Evolutionary conservation across 192 early-diverging fungal species (phyloP).

Genomic region (Backusella australiensis): DNA sequence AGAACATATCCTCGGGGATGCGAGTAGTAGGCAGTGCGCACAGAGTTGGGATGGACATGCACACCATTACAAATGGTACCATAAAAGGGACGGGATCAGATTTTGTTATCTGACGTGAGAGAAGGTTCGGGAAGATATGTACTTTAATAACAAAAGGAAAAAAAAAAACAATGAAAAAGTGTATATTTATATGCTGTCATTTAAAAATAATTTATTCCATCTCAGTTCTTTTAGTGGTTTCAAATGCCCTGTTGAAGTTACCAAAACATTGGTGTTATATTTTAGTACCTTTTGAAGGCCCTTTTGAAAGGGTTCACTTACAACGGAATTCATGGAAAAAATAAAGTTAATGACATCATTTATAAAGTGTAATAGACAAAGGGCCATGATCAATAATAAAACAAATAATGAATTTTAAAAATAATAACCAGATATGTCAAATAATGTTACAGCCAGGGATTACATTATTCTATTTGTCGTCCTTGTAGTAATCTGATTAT

Average conservation of each 20-base stretch:
- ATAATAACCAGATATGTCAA: no score
- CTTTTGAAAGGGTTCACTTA: background rate
- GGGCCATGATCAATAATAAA: no score
- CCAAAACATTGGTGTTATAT: background rate
- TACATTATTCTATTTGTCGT: background rate
- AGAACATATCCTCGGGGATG: slow-evolving; percentile 76
- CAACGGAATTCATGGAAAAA: background rate
- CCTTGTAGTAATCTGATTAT: background rate
- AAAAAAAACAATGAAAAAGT: background rate
- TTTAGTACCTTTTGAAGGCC: background rate
- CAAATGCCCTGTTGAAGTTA: background rate
- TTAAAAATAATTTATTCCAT: background rate
- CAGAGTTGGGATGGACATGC: slow-evolving; percentile 78
- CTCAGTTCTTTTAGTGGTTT: background rate
- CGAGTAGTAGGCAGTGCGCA: slow-evolving; percentile 79
- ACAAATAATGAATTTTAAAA: no score
- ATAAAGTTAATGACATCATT: background rate
- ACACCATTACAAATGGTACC: slow-evolving; percentile 85
- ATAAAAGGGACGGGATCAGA: slow-evolving; percentile 81
- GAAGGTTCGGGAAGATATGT: background rate
- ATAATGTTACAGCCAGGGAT: no score
- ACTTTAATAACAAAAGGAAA: background rate
- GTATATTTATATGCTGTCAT: background rate
- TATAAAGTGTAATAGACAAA: no score
- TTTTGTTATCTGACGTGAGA: slow-evolving; percentile 11